phyloP scores from a whole-genome alignment of 169 alveolate species.

The Theileria annulata region DNA sequence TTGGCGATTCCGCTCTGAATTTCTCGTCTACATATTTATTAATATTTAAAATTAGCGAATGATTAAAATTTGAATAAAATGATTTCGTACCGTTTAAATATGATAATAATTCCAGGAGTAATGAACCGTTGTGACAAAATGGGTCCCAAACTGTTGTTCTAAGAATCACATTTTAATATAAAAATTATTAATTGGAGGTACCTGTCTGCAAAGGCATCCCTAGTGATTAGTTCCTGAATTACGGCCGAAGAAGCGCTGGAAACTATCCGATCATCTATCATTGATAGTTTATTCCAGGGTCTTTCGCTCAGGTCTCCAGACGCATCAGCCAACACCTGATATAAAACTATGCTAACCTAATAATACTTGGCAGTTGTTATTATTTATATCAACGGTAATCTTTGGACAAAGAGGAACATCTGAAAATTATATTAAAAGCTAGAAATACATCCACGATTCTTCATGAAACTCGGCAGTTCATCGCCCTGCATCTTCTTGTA shows the following conservation, averaged over 20 bases:
- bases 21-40: conserved; percentile 16
- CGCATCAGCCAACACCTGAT: conserved; percentile 54
- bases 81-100: conserved; percentile 11
- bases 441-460: conserved; percentile 40
- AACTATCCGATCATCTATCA: conserved; percentile 31
- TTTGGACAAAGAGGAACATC: conserved; percentile 44
- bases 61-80: background rate
- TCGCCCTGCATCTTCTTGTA: conserved; percentile 60
- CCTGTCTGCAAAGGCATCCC: background rate
- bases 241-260: conserved; percentile 45
- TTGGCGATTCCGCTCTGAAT: conserved; percentile 12
- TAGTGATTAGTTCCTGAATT: conserved; percentile 12
- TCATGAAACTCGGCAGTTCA: conserved; percentile 40
- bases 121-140: conserved; percentile 58
- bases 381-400: conserved; percentile 45
- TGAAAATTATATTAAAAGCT: background rate
- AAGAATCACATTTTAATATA: background rate
- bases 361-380: conserved; percentile 52
- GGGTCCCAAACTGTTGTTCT: conserved; percentile 63
- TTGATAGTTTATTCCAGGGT: conserved; percentile 33
- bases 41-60: background rate
- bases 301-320: conserved; percentile 61
- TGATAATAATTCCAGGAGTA: conserved; percentile 55
- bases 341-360: background rate
- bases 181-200: background rate